Evolutionary conservation across 805 yeast genomes (phyloP).

Genomic region (Candida tibetensis): DNA sequence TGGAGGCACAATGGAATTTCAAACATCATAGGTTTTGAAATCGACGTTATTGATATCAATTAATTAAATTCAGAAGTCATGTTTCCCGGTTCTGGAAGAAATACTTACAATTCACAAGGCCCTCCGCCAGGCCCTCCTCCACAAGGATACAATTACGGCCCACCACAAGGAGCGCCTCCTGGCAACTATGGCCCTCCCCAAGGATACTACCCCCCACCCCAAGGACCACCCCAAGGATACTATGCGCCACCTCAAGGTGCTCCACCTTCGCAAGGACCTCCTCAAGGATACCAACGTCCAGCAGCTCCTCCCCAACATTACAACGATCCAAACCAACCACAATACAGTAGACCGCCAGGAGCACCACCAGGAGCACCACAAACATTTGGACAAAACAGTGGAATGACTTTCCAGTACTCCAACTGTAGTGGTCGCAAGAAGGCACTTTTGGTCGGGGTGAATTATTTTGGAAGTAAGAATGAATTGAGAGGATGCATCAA

Average conservation of each 20-base stretch:
- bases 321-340: slow-evolving; percentile 5
- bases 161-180: slow-evolving; percentile 22
- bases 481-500: slow-evolving; percentile 38
- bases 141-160: slow-evolving; percentile 13
- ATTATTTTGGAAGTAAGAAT: slow-evolving; percentile 30
- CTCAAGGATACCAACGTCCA: slow-evolving; percentile 4
- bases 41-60: too few species aligned
- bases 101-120: slow-evolving; percentile 15
- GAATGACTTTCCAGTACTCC: slow-evolving; percentile 38
- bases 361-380: slow-evolving; percentile 36
- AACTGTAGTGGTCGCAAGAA: slow-evolving; percentile 36
- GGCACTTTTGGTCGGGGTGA: slow-evolving; percentile 37
- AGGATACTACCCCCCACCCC: slow-evolving; percentile 14
- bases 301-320: slow-evolving; percentile 2
- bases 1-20: too few species aligned
- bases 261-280: slow-evolving; percentile 17
- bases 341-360: slow-evolving; percentile 10
- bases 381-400: slow-evolving; percentile 33
- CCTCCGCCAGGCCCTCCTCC: slow-evolving; percentile 14
- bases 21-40: too few species aligned
- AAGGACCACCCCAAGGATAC: slow-evolving; percentile 15
- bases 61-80: too few species aligned
- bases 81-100: slow-evolving; percentile 26
- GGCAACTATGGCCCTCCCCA: slow-evolving; percentile 16
- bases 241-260: slow-evolving; percentile 9